A percentile compares a stretch with the other conserved stretches of the same genome.
These are phyloP conservation scores for Glycine soja DNA, from an alignment of 306 rosid species.

Conservation along the genomic window DNA sequence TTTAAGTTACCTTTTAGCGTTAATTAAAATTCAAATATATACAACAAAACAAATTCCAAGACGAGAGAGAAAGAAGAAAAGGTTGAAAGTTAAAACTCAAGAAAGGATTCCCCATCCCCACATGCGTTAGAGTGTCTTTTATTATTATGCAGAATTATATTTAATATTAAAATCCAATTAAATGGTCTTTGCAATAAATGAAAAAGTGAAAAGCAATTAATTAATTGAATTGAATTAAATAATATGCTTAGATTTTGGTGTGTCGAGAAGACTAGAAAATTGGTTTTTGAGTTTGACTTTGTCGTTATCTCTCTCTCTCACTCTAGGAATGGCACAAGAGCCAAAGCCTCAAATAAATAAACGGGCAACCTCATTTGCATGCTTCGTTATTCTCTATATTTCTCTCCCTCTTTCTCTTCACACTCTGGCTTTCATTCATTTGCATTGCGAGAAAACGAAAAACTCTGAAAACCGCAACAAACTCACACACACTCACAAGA, in stretches of 20 bases:
- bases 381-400: slow-evolving; percentile 33
- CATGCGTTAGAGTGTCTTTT: neutral
- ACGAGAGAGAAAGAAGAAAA: slow-evolving; percentile 26
- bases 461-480: slow-evolving; percentile 19
- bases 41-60: slow-evolving; percentile 18
- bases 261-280: neutral
- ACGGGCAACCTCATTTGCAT: slow-evolving; percentile 54
- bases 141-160: no score
- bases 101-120: neutral
- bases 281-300: slow-evolving; percentile 48
- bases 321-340: neutral
- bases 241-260: slow-evolving; percentile 20
- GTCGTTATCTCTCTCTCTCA: slow-evolving; percentile 21
- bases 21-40: no score
- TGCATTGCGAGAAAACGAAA: neutral
- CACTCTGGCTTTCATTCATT: neutral
- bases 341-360: slow-evolving; percentile 49
- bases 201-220: neutral
- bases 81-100: neutral
- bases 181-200: neutral
- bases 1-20: no score
- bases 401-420: neutral
- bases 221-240: neutral
- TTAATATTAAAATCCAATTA: neutral
- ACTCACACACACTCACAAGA: neutral